A percentile compares a stretch with the other conserved stretches of the same genome.
Conservation (phyloP, 257 asterid genomes). For the Solanum infundibuliforme region DNA sequence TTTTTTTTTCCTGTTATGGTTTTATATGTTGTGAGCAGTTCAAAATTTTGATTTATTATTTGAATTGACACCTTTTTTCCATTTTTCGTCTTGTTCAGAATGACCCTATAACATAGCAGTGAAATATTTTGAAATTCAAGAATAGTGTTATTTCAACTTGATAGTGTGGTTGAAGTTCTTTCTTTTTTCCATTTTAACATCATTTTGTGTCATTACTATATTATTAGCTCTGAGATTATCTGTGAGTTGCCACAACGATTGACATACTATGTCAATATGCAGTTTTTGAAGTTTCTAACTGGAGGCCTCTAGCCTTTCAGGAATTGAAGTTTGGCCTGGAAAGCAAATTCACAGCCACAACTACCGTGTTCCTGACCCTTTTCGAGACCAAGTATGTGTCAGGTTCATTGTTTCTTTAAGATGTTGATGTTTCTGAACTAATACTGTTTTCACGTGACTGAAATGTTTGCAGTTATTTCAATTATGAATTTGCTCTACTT, state of each 20-base stretch:
- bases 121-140: neutral
- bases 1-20: neutral
- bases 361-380: conserved; percentile 83
- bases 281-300: neutral
- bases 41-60: neutral
- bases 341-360: conserved; percentile 95
- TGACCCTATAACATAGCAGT: neutral
- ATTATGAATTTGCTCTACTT: neutral
- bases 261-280: neutral
- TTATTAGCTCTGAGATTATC: neutral
- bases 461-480: neutral
- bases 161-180: neutral
- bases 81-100: neutral
- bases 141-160: neutral
- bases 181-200: neutral
- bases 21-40: neutral
- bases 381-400: conserved; percentile 65
- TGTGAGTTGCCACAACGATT: neutral
- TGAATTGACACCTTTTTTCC: neutral
- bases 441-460: neutral
- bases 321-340: conserved; percentile 84
- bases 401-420: conserved; percentile 15
- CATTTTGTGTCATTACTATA: neutral
- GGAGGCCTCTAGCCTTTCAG: conserved; percentile 21
- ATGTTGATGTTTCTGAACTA: neutral